Conservation (phyloP, 306 rosid species). For the Dalbergia cultrata region DNA sequence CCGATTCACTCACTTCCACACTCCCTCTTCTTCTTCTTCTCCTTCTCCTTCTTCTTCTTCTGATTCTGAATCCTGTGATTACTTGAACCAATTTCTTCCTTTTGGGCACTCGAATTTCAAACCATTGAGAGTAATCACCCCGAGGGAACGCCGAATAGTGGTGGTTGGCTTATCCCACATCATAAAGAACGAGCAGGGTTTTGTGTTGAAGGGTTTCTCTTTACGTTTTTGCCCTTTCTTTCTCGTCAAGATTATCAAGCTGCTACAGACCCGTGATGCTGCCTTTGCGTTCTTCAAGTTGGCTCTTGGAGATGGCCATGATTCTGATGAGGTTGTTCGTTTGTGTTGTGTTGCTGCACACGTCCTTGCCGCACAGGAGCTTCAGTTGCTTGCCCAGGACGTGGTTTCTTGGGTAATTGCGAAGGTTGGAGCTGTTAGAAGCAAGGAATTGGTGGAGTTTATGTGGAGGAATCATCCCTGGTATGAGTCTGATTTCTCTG, state of each 20-base stretch:
- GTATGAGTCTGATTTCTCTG: conserved; percentile 72
- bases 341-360: conserved; percentile 66
- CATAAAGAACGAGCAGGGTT: conserved; percentile 55
- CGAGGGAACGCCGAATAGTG: conserved; percentile 67
- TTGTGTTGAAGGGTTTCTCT: conserved; percentile 61
- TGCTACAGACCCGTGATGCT: conserved; percentile 53
- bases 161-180: conserved; percentile 63
- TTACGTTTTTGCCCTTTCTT: conserved; percentile 60
- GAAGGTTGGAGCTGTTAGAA: conserved; percentile 60
- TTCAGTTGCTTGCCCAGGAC: conserved; percentile 69
- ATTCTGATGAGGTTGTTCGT: conserved; percentile 50
- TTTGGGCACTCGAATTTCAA: conserved; percentile 37
- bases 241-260: conserved; percentile 59
- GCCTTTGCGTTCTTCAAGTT: conserved; percentile 79
- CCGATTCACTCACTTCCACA: conserved; percentile 22
- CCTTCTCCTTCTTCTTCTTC: conserved; percentile 23
- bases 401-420: conserved; percentile 65
- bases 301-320: conserved; percentile 53
- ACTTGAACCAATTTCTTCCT: conserved; percentile 74
- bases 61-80: conserved; percentile 41
- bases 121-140: conserved; percentile 51
- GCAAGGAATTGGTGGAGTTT: conserved; percentile 56
- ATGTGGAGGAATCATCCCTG: conserved; percentile 71
- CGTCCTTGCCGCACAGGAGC: conserved; percentile 59
- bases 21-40: conserved; percentile 30